A percentile compares a stretch with the other conserved stretches of the same genome.
Conservation (phyloP, 352 stramenopile genomes). For the Globisporangium echinulatum region DNA sequence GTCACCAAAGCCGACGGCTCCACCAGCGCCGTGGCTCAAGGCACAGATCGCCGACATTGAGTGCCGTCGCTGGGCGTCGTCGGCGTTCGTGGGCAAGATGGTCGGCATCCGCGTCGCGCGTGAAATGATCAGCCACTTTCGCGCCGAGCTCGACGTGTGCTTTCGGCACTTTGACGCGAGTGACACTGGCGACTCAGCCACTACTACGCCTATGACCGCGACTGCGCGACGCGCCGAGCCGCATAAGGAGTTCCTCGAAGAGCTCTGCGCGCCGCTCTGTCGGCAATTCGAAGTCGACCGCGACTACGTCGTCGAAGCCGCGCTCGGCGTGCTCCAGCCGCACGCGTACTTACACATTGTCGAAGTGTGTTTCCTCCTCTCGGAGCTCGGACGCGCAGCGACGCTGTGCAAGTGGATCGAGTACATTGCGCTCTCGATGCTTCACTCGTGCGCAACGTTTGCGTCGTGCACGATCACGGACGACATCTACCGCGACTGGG, state of each 20-base stretch:
- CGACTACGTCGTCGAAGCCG: conserved; percentile 73
- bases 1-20: conserved; percentile 24
- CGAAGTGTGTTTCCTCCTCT: conserved; percentile 74
- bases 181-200: background rate
- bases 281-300: conserved; percentile 76
- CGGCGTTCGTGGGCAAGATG: conserved; percentile 83
- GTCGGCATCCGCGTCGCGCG: conserved; percentile 77
- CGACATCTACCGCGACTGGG: conserved; percentile 78
- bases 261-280: conserved; percentile 67
- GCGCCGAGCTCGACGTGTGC: conserved; percentile 47
- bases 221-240: conserved; percentile 13
- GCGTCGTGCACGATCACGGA: conserved; percentile 68
- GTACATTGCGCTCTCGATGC: conserved; percentile 73
- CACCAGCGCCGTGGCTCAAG: conserved; percentile 57
- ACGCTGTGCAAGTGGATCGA: conserved; percentile 78
- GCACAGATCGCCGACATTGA: conserved; percentile 84
- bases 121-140: conserved; percentile 83
- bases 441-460: conserved; percentile 75
- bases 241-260: conserved; percentile 62
- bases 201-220: too few species aligned
- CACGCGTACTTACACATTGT: conserved; percentile 80
- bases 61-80: conserved; percentile 78
- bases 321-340: conserved; percentile 70
- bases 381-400: conserved; percentile 39
- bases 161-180: conserved; percentile 23